Percentiles rank a stretch among this genome's conserved stretches.
These are phyloP conservation scores for Hepatocystis sp. DNA, from an alignment of 169 alveolate species.

Conservation along the genomic window DNA sequence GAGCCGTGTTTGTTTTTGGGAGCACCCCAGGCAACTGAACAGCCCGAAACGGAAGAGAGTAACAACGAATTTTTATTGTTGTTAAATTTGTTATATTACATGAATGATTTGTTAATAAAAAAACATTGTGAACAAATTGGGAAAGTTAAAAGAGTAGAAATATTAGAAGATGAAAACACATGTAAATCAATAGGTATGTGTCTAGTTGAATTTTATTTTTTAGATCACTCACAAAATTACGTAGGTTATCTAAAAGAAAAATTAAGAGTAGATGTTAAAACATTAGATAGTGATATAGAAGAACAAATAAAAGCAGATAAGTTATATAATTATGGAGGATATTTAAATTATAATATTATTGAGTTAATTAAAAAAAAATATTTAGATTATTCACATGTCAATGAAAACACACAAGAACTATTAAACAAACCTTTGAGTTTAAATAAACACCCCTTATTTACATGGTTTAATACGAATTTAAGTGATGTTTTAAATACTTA, in stretches of 20 bases:
- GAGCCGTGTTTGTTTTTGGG: conserved; percentile 69
- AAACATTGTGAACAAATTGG: conserved; percentile 51
- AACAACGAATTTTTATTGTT: conserved; percentile 24
- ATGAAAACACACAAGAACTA: no score
- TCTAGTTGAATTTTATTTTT: conserved; percentile 46
- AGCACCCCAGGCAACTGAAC: conserved; percentile 67
- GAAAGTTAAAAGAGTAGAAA: conserved; percentile 68
- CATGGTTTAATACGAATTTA: no score
- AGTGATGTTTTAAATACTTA: no score
- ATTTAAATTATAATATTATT: conserved; percentile 29
- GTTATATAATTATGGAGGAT: conserved; percentile 69
- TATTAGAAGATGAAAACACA: conserved; percentile 51
- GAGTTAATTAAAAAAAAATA: conserved; percentile 39
- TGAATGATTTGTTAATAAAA: conserved; percentile 55
- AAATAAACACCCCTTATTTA: no score
- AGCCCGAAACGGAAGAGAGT: conserved; percentile 2
- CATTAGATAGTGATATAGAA: conserved; percentile 10
- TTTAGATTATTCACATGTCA: no score
- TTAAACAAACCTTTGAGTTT: no score
- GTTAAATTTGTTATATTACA: conserved; percentile 38
- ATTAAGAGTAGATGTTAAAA: conserved; percentile 37
- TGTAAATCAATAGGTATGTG: conserved; percentile 71
- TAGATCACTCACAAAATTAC: conserved; percentile 55
- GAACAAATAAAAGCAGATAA: conserved; percentile 73
- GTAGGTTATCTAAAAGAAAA: conserved; percentile 52